Base-by-base conservation (phyloP, 768 basidiomycete genomes). In the Suillus subalutaceus region DNA sequence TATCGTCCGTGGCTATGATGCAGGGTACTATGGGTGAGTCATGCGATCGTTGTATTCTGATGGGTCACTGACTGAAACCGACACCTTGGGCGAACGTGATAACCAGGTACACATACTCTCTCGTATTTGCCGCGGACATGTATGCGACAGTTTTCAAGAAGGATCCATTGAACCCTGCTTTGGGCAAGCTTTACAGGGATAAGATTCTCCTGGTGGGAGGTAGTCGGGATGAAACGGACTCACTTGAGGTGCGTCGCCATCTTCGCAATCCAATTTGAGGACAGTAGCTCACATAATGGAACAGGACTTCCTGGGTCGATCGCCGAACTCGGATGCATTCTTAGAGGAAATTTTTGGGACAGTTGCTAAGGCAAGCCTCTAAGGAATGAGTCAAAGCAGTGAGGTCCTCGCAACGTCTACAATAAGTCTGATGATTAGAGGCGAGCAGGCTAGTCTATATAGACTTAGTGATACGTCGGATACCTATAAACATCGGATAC, bases 291-390 rank as follows among this genome's bases (percentile, higher is more conserved):
- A n/a, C 43, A 32, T 41, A 38, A 50, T 62, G 67, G 55, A 55
- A 20, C 65, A 92, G 91, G 87, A 88, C 69, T 93, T 94, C 85
- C 83, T 94, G 59, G 92, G 92, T 6, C 84, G 92, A 23, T 80
- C 83, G 58, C 90, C 92, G 26, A 90, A 90, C 70, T 88, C 86
- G 67, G 86, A 90, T 37, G 93, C 93, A 6, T 94, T 94, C 76
- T 75, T 90, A 66, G 76, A 89, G 65, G 86, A 88, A 70, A 77
- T 92, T 48, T 89, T 89, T 69, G 86, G 88, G 0, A 77, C 78
- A 15, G 72, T 77, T 30, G 75, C 81, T 18, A 64, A 74, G 15
- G 75, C 80, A 6, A 79, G 80, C 63, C 72, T 82, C 26, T 81
- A 53, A 48, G 26, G 16, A 18, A 41, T 10, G 16, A 30, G 16